A percentile compares a stretch with the other conserved stretches of the same genome.
Conservation (phyloP, 305 asterid genomes). For the Fraxinus paxiana region DNA sequence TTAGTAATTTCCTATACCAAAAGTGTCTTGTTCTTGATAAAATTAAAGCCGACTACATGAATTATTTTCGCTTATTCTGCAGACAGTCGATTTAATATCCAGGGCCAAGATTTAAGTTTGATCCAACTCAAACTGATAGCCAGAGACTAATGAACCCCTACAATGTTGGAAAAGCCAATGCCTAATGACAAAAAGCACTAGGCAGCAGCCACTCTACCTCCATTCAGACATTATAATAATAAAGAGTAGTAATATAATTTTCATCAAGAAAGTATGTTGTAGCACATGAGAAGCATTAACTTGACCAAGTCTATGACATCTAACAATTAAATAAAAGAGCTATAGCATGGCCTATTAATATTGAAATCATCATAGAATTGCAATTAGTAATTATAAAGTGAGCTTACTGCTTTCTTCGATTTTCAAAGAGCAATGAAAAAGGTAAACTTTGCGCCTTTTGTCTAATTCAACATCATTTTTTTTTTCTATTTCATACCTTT, state of each 20-base stretch:
- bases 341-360: constrained; percentile 21
- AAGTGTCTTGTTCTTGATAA: not conserved
- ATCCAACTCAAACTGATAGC: constrained; percentile 11
- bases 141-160: constrained; percentile 40
- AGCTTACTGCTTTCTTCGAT: constrained; percentile 14
- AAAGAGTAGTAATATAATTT: constrained; percentile 13
- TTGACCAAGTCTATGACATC: constrained; percentile 25
- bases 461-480: not conserved
- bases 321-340: constrained; percentile 22
- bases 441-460: not conserved
- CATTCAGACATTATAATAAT: constrained; percentile 10
- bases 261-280: constrained; percentile 21
- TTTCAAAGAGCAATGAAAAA: constrained; percentile 26
- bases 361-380: constrained; percentile 24
- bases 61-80: not conserved
- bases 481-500: not conserved
- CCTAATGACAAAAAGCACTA: constrained; percentile 16
- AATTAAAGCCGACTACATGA: not conserved
- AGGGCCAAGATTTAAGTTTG: constrained; percentile 20
- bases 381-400: constrained; percentile 21
- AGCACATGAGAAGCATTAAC: constrained; percentile 46
- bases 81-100: not conserved
- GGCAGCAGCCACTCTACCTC: constrained; percentile 36
- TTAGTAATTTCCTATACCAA: not conserved
- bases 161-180: constrained; percentile 35